These are phyloP conservation scores for Sphaerulina musiva DNA, from an alignment of 2,329 filamentous ascomycete species.

Conservation along the genomic window DNA sequence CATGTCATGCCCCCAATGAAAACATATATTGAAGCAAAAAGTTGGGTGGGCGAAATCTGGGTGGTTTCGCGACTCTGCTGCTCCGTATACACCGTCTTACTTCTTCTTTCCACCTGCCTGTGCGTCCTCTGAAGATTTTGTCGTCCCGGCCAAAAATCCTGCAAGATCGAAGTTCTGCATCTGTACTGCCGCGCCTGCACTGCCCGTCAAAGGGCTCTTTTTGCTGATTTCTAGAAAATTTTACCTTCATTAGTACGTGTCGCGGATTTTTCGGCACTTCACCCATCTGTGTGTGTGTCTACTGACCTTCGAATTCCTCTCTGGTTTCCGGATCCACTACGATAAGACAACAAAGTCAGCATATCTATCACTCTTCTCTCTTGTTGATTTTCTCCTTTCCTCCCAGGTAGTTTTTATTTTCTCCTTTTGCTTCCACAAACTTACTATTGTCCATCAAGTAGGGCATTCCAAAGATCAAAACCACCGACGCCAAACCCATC, in stretches of 20 bases:
- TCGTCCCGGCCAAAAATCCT: conserved; percentile 59
- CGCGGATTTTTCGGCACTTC: background rate
- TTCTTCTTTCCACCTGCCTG: conserved; percentile 16
- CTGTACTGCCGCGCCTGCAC: conserved; percentile 43
- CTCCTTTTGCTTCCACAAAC: background rate
- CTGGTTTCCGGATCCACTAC: conserved; percentile 94
- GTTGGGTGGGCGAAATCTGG: too few relatives aligned
- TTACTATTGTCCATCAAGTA: conserved; percentile 92
- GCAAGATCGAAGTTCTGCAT: conserved; percentile 62
- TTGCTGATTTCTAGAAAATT: conserved; percentile 62
- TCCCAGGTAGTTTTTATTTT: too few relatives aligned
- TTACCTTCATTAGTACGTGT: background rate
- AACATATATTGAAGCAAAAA: too few relatives aligned
- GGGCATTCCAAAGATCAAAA: conserved; percentile 83
- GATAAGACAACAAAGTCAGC: conserved; percentile 15
- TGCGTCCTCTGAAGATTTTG: conserved; percentile 15
- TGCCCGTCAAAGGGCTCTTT: conserved; percentile 53
- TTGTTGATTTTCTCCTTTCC: background rate
- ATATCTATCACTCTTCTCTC: background rate
- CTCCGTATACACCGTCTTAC: conserved; percentile 1
- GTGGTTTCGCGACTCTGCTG: background rate
- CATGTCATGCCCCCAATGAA: too few relatives aligned
- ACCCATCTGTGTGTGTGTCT: background rate
- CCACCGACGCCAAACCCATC: conserved; percentile 76
- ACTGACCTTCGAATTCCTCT: conserved; percentile 67